phyloP scores from a whole-genome alignment of 805 yeast species.

The Teunomyces kruisii region DNA sequence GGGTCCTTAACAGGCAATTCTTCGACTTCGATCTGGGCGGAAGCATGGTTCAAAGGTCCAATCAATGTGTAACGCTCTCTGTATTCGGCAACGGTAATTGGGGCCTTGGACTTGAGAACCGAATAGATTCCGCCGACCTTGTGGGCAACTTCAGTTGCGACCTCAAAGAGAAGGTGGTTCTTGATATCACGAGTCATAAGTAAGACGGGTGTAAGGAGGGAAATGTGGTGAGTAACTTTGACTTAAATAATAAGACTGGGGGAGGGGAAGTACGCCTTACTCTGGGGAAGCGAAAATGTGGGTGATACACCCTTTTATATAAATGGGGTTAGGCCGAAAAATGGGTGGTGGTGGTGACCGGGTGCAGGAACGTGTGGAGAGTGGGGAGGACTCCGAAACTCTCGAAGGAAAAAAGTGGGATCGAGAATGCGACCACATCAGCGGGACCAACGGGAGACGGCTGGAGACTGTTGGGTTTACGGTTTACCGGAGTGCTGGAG shows the following conservation, averaged over 20 bases:
- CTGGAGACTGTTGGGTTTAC: no score
- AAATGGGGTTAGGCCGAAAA: constrained; percentile 2
- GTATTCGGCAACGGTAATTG: constrained; percentile 92
- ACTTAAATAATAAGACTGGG: not conserved
- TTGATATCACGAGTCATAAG: constrained; percentile 79
- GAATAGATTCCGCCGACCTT: constrained; percentile 98
- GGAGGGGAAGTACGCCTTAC: constrained; percentile 2
- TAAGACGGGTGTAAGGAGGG: not conserved
- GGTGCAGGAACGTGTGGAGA: constrained; percentile 5
- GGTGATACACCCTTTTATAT: constrained; percentile 5
- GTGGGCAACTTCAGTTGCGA: constrained; percentile 97
- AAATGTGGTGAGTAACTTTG: not conserved
- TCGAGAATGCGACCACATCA: not conserved
- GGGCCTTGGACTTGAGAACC: constrained; percentile 93
- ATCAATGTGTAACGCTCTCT: constrained; percentile 79
- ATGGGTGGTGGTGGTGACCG: not conserved
- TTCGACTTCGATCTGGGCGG: constrained; percentile 82
- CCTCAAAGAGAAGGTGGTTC: constrained; percentile 85
- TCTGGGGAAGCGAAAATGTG: constrained; percentile 1
- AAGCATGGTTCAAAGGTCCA: constrained; percentile 78
- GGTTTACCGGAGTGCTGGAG: no score
- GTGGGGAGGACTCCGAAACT: constrained; percentile 2
- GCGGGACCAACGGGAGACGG: no score
- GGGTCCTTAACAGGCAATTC: constrained; percentile 60
- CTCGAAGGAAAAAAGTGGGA: not conserved